phyloP scores from a whole-genome alignment of 108 stramenopile genomes.

The Pinguiococcus pyrenoidosus region DNA sequence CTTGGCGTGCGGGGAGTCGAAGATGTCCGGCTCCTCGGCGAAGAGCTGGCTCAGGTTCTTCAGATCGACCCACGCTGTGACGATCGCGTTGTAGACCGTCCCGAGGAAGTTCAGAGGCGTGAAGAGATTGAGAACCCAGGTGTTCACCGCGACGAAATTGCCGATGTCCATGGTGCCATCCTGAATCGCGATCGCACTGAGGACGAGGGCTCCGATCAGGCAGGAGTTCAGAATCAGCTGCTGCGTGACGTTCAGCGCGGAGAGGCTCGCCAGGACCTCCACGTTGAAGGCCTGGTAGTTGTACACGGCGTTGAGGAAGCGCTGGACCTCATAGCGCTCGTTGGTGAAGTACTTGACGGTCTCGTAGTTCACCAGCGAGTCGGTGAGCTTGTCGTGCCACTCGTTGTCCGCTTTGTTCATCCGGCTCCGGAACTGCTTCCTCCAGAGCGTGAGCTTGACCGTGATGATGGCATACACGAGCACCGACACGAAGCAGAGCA shows the following conservation, averaged over 20 bases:
- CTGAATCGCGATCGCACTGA: slow-evolving; percentile 47
- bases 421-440: slow-evolving; percentile 82
- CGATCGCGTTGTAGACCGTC: slow-evolving; percentile 65
- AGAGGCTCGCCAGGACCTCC: slow-evolving; percentile 63
- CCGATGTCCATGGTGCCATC: slow-evolving; percentile 57
- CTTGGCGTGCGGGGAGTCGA: slow-evolving; percentile 60
- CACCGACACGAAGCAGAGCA: slow-evolving; percentile 73
- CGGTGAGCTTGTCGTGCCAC: slow-evolving; percentile 75
- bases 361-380: slow-evolving; percentile 82
- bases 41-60: slow-evolving; percentile 75
- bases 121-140: slow-evolving; percentile 68
- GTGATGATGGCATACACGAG: slow-evolving; percentile 73
- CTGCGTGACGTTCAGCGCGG: slow-evolving; percentile 75
- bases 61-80: slow-evolving; percentile 80
- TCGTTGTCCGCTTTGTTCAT: slow-evolving; percentile 83
- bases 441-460: slow-evolving; percentile 75
- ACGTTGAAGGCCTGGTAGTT: slow-evolving; percentile 61
- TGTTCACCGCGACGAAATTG: slow-evolving; percentile 81
- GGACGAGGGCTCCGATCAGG: slow-evolving; percentile 50
- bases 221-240: slow-evolving; percentile 65
- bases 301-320: slow-evolving; percentile 33
- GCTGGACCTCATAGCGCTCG: slow-evolving; percentile 65
- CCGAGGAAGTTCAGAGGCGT: slow-evolving; percentile 88
- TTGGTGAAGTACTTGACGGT: slow-evolving; percentile 93
- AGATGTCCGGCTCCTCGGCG: slow-evolving; percentile 68